Conservation (phyloP, 371 early-diverging fungal genomes). For the Mortierella sp. region DNA sequence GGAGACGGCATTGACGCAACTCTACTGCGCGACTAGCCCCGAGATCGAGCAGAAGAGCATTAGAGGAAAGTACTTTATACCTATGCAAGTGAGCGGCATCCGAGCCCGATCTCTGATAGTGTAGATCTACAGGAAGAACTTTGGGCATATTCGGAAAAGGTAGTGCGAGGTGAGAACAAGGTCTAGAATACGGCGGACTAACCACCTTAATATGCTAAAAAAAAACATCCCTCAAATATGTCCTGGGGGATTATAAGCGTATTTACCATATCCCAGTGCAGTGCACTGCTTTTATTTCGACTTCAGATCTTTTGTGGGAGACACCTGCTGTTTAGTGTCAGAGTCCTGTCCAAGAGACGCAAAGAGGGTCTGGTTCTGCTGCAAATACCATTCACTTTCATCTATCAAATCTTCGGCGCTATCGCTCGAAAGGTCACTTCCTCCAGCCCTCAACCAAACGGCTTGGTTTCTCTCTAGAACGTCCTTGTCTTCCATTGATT, state of each 20-base stretch:
- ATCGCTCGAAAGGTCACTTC: constrained; percentile 19
- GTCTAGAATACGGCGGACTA: not conserved
- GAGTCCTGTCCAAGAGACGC: constrained; percentile 11
- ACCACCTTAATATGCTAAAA: too few species aligned
- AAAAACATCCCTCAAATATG: too few species aligned
- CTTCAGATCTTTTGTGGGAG: not conserved
- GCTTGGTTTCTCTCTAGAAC: constrained; percentile 37
- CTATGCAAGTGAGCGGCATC: constrained; percentile 17
- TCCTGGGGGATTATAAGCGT: too few species aligned
- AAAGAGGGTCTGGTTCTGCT: constrained; percentile 38
- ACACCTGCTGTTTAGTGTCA: not conserved
- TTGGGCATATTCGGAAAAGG: constrained; percentile 57
- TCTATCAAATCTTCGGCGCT: not conserved
- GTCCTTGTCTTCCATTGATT: constrained; percentile 32
- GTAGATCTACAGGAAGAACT: constrained; percentile 53
- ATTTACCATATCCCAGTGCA: not conserved
- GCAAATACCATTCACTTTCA: constrained; percentile 30
- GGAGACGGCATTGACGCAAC: constrained; percentile 50
- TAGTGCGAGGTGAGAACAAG: constrained; percentile 3
- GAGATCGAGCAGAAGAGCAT: constrained; percentile 57
- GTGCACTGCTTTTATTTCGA: not conserved
- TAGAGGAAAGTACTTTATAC: constrained; percentile 66
- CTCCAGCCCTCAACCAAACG: constrained; percentile 36
- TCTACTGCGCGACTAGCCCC: constrained; percentile 56
- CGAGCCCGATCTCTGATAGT: constrained; percentile 30